Evolutionary conservation across 345 rosid genomes (phyloP), one percentile per base, ranked within the genome.

Genomic region (Schrenkiella parvula): DNA sequence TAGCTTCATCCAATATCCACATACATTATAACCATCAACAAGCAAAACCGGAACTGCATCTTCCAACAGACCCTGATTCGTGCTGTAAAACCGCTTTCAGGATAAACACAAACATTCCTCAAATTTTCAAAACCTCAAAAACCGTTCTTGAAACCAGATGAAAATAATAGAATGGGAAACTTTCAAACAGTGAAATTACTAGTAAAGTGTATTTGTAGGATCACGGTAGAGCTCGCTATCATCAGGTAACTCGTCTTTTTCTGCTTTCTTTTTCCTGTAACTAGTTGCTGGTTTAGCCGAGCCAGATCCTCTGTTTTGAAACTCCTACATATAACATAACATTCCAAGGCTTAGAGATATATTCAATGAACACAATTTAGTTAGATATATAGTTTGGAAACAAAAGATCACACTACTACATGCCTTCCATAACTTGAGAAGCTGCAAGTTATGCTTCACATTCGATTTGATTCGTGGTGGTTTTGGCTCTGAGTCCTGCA

Each of bases 1-100:
- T 71, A 93, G 79, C 78, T 93, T 93, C 38, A 77, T 37, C 98
- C 98, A 93, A 70, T 85, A 89, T 51, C 98, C 97, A 80, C 98
- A 93, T 23, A 93, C 92, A 76, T 93, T 93, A 77, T 93, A 93
- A 64, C 98, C 98, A 64, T 93, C 98, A 79, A 93, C 96, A 10
- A 93, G 98, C 85, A 93, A 78, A 51, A 93, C 97, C 2, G 98
- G 98, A 57, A 84, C 82, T n/a, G 86, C 89, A 77, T 77, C 80
- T 6, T 79, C 87, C 21, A 74, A 31, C 22, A 89, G 9, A 32
- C 83, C 86, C 80, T 83, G 97, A 74, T 84, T 84, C 59, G 91
- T 91, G 84, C 98, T 93, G 89, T 78, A 78, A 80, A 78, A 71
- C 78, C 73, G 64, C 50, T 70, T 79, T 80, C 79, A 73, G 68